Evolutionary conservation across 306 rosid species (phyloP), one percentile per base, ranked within the genome.

Genomic region (Vigna angularis): DNA sequence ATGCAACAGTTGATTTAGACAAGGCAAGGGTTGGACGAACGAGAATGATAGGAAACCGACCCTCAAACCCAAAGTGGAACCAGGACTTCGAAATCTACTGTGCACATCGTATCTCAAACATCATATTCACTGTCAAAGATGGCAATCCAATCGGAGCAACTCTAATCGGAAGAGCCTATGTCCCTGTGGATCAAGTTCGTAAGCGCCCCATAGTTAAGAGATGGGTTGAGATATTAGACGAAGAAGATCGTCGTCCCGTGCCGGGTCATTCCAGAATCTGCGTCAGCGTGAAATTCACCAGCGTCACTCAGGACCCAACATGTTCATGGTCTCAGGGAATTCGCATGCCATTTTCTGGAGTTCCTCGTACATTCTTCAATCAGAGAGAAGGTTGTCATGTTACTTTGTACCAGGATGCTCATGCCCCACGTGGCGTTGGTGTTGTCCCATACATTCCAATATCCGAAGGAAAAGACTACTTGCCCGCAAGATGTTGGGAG

Each of bases 331-430:
- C 91, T 30, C 77, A 44, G 7, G 96, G 98, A 48, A 90, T 91
- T 42, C 5, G 1, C 47, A 72, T 2, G 66, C 80, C 87, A 1
- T 92, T 79, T 77, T 14, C 15, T 0, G 97, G 97, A 6, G 96
- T 91, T 68, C 93, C 89, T 49, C 45, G 76, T 24, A 72, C 95
- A 16, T 95, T 92, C 82, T 93, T 95, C 51, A 80, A 58, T 17
- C 96, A 88, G 68, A 89, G 94, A 82, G 66, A 79, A 47, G 90
- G 92, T 70, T 92, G 97, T 59, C 78, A 5, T 40, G 89, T 93
- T 36, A 86, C 97, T 13, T 82, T 92, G 1, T 95, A 95, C 84
- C 97, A 92, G 77, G 99, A 92, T 78, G 96, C 96, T 6, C 97
- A 95, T 71, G 85, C 82, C 9, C 74, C 67, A 3, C 30, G 53